A percentile compares a stretch with the other conserved stretches of the same genome.
Conservation (phyloP, 306 rosid genomes). For the Trifolium pratense region DNA sequence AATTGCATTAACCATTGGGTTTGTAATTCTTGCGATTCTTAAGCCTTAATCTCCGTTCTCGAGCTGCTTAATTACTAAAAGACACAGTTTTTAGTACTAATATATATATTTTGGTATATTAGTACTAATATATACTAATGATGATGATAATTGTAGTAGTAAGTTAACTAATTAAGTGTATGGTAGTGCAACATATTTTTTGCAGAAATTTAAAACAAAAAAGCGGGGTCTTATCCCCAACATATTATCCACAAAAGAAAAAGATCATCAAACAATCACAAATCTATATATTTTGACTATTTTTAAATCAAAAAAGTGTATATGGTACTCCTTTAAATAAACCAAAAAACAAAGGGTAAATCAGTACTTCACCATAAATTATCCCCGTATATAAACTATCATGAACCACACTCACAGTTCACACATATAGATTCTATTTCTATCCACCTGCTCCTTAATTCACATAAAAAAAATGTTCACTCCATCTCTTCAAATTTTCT, state of each 20-base stretch:
- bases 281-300: slow-evolving; percentile 34
- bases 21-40: slow-evolving; percentile 58
- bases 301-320: slow-evolving; percentile 46
- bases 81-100: background rate
- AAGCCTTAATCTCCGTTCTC: slow-evolving; percentile 68
- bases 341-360: slow-evolving; percentile 56
- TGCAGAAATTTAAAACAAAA: slow-evolving; percentile 40
- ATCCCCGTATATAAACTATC: slow-evolving; percentile 40
- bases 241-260: slow-evolving; percentile 46
- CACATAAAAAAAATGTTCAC: slow-evolving; percentile 58
- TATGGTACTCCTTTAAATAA: slow-evolving; percentile 62
- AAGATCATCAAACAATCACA: slow-evolving; percentile 6
- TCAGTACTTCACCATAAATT: slow-evolving; percentile 41
- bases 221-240: slow-evolving; percentile 51
- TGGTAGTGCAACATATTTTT: too few species aligned
- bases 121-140: too few species aligned
- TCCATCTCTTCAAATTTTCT: slow-evolving; percentile 67
- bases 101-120: too few species aligned
- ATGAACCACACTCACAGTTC: background rate
- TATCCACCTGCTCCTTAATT: background rate
- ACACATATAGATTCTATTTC: slow-evolving; percentile 22
- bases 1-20: slow-evolving; percentile 39
- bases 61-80: slow-evolving; percentile 34
- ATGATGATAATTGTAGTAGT: too few species aligned
- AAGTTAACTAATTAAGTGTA: too few species aligned